Evolutionary conservation across 352 stramenopile species (phyloP).

Genomic region (Phytopythium vexans): DNA sequence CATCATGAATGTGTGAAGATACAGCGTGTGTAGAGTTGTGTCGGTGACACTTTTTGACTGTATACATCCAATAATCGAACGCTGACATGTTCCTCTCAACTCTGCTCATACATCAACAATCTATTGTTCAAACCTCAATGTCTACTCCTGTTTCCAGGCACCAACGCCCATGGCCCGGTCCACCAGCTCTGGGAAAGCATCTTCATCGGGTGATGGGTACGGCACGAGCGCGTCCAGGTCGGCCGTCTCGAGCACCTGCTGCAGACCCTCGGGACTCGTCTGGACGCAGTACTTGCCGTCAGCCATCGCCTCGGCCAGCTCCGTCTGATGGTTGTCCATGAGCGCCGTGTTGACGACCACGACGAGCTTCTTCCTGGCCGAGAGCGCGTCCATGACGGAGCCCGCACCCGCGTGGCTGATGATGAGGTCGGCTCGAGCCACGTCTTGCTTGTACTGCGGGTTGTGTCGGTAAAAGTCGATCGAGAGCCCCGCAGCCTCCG

Average conservation of each 20-base stretch:
- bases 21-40: too few relatives aligned
- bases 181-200: conserved; percentile 66
- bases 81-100: too few relatives aligned
- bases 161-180: conserved; percentile 40
- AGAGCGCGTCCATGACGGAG: conserved; percentile 91
- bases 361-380: conserved; percentile 76
- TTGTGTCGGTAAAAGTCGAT: conserved; percentile 88
- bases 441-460: conserved; percentile 88
- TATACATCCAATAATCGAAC: too few relatives aligned
- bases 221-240: conserved; percentile 37
- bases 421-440: conserved; percentile 89
- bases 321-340: conserved; percentile 98
- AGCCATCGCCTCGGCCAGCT: conserved; percentile 92
- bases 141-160: conserved; percentile 17
- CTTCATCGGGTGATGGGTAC: conserved; percentile 60
- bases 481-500: conserved; percentile 26
- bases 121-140: conserved; percentile 1
- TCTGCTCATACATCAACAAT: not conserved
- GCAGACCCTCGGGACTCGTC: conserved; percentile 40
- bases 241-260: conserved; percentile 25
- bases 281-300: conserved; percentile 54
- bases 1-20: too few relatives aligned
- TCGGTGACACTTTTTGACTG: too few relatives aligned
- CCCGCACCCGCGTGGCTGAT: conserved; percentile 94
- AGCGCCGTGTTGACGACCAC: conserved; percentile 94